These are phyloP conservation scores for Salvia miltiorrhiza DNA, from an alignment of 257 asterid genomes.

Conservation along the genomic window DNA sequence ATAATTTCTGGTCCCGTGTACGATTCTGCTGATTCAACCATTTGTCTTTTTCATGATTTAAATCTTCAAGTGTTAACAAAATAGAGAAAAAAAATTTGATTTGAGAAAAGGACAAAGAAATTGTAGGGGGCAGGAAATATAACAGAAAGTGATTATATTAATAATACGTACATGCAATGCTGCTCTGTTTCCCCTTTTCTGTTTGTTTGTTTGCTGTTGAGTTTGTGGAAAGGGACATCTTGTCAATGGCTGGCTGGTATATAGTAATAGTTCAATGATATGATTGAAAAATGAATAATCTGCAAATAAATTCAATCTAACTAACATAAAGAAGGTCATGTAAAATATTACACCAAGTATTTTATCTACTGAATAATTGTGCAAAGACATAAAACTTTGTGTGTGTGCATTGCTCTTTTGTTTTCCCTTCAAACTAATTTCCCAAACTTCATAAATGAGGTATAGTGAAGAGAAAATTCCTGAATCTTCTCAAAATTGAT, in stretches of 20 bases:
- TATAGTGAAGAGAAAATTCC: background rate
- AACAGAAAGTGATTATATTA: constrained; percentile 21
- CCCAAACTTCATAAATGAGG: background rate
- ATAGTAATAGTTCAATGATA: background rate
- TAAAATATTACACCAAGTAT: background rate
- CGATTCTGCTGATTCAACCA: background rate
- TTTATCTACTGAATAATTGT: background rate
- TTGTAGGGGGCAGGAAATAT: background rate
- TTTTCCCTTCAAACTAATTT: background rate
- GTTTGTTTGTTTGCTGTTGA: constrained; percentile 34
- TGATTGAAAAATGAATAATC: background rate
- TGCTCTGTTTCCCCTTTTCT: constrained; percentile 9
- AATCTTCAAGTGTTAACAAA: constrained; percentile 21
- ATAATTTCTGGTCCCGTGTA: background rate
- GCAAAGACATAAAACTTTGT: background rate
- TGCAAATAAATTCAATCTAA: background rate
- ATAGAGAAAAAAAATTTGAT: background rate
- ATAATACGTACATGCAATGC: constrained; percentile 14
- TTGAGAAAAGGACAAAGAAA: constrained; percentile 11
- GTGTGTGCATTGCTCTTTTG: background rate
- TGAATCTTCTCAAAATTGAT: background rate
- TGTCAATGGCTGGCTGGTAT: constrained; percentile 19
- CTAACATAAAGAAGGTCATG: background rate
- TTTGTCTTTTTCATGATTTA: constrained; percentile 17
- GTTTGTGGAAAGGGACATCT: constrained; percentile 28